Base-by-base conservation (phyloP, 176 grass and related monocot species). In the Avena eriantha region DNA sequence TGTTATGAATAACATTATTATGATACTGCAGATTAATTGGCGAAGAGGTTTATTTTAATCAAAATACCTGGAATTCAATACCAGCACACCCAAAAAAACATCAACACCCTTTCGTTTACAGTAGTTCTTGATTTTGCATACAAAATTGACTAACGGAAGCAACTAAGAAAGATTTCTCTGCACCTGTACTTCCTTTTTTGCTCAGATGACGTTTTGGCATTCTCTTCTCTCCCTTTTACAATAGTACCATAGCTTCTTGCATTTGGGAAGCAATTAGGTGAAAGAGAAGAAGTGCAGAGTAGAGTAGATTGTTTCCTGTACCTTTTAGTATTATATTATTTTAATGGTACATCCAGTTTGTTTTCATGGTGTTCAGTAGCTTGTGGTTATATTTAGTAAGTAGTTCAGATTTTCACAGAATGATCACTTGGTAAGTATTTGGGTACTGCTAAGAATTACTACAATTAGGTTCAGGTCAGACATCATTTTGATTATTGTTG, bases 121-220 rank as follows among this genome's bases (percentile, higher is more conserved):
- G n/a, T n/a, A n/a, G n/a, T n/a, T n/a, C n/a, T n/a, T n/a, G n/a
- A n/a, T n/a, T n/a, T n/a, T n/a, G n/a, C n/a, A n/a, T n/a, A n/a
- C n/a, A n/a, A n/a, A n/a, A n/a, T n/a, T n/a, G n/a, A n/a, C n/a
- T n/a, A n/a, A n/a, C n/a, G n/a, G n/a, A n/a, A n/a, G n/a, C n/a
- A n/a, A n/a, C n/a, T n/a, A 29, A 29, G 0, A 29, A 1, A 29
- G 0, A 1, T 29, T 1, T 1, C 0, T 0, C 29, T 29, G 1
- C 29, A 29, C 0, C 29, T n/a, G n/a, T n/a, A n/a, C n/a, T n/a
- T n/a, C n/a, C 5, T 76, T 31, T 0, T 73, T 35, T 33, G 5
- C 26, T n/a, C n/a, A n/a, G n/a, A n/a, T n/a, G n/a, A n/a, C n/a
- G n/a, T n/a, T n/a, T n/a, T 69, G 34, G 2, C 33, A 45, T 14